phyloP scores from a whole-genome alignment of 2,329 filamentous ascomycete genomes.

The Cladophialophora carrionii region DNA sequence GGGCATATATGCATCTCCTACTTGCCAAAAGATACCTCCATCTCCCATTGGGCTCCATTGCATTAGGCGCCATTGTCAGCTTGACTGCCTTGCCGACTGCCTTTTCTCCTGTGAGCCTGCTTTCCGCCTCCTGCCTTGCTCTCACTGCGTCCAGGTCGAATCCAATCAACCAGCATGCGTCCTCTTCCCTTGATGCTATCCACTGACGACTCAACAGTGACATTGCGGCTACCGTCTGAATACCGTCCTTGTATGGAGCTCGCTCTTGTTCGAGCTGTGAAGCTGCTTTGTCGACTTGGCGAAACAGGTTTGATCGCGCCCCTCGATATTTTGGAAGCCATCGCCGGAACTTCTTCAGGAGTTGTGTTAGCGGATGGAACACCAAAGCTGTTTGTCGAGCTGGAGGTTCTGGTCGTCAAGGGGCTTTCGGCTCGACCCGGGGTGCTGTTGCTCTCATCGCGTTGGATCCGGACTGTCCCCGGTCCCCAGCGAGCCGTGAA shows the following conservation, averaged over 20 bases:
- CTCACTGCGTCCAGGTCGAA: conserved; percentile 21
- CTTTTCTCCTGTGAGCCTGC: conserved; percentile 4
- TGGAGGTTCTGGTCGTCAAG: neutral
- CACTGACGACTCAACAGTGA: conserved; percentile 23
- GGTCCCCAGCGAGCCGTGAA: conserved; percentile 37
- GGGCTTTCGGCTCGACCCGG: neutral
- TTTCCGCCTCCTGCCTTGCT: neutral
- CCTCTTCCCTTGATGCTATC: conserved; percentile 24
- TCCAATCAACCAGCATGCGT: conserved; percentile 34
- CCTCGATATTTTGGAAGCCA: conserved; percentile 9
- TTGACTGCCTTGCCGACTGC: conserved; percentile 7
- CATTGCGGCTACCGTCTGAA: conserved; percentile 22
- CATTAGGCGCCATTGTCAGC: neutral
- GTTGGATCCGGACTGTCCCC: conserved; percentile 30
- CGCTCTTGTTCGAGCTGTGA: neutral
- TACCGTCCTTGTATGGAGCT: conserved; percentile 24
- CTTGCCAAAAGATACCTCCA: neutral
- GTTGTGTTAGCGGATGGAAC: neutral
- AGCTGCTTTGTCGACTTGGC: conserved; percentile 14
- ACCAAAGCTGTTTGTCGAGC: conserved; percentile 1
- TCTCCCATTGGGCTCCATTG: neutral
- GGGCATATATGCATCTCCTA: neutral
- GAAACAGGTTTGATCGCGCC: conserved; percentile 3
- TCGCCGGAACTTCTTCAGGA: conserved; percentile 12
- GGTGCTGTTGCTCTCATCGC: conserved; percentile 7